phyloP scores from a whole-genome alignment of 306 rosid genomes.

The Sophora flavescens region DNA sequence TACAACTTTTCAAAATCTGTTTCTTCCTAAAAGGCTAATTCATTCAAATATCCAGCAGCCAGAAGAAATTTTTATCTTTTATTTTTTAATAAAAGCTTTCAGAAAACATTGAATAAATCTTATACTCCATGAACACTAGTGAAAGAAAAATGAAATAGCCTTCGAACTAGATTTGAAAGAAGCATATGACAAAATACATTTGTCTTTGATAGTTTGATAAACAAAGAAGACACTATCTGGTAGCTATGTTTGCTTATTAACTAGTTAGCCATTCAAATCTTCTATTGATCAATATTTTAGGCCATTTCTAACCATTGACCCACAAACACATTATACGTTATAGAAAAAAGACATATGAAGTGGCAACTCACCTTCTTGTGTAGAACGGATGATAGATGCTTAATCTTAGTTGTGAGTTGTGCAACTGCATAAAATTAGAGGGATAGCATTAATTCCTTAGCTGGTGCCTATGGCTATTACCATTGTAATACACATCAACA shows the following conservation, averaged over 20 bases:
- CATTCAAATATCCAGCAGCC: constrained; percentile 23
- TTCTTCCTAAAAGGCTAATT: constrained; percentile 14
- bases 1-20: constrained; percentile 5
- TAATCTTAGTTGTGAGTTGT: constrained; percentile 85
- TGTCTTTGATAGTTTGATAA: neutral
- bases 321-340: constrained; percentile 7
- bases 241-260: constrained; percentile 4
- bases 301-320: neutral
- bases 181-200: neutral
- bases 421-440: constrained; percentile 73
- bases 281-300: neutral
- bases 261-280: neutral
- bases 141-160: neutral
- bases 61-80: neutral
- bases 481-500: constrained; percentile 21
- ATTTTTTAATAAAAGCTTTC: neutral
- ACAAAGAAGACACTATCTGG: neutral
- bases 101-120: neutral
- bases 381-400: constrained; percentile 76
- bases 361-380: constrained; percentile 83
- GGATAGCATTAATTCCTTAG: constrained; percentile 31
- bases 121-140: neutral
- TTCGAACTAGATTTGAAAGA: constrained; percentile 4
- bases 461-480: constrained; percentile 8
- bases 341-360: constrained; percentile 25